Evolutionary conservation across 2,329 filamentous ascomycete species (phyloP).

Genomic region (Nigrograna mackinnonii): DNA sequence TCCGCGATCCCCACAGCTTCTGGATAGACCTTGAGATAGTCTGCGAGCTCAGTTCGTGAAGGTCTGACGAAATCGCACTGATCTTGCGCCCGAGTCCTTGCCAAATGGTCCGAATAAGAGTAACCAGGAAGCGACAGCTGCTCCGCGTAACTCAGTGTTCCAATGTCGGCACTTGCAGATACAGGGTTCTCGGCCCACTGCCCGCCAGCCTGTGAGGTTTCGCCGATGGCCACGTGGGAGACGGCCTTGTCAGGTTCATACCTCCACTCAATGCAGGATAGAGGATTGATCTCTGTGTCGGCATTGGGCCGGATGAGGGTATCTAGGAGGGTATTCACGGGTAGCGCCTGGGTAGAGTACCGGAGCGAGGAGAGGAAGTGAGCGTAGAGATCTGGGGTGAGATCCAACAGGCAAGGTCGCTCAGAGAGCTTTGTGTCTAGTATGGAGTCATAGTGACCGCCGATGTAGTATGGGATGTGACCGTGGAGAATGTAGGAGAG

Average conservation of each 20-base stretch:
- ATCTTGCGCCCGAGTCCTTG: conserved; percentile 40
- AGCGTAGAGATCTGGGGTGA: conserved; percentile 55
- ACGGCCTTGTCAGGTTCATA: conserved; percentile 55
- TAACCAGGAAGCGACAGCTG: conserved; percentile 65
- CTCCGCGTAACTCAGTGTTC: conserved; percentile 64
- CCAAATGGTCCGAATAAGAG: conserved; percentile 58
- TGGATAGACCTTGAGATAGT: conserved; percentile 60
- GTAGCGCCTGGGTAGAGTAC: conserved; percentile 65
- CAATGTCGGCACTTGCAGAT: conserved; percentile 59
- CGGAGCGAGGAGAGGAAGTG: conserved; percentile 64
- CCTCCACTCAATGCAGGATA: conserved; percentile 59
- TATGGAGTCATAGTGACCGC: conserved; percentile 60
- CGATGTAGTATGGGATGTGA: conserved; percentile 60
- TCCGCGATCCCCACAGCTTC: conserved; percentile 55
- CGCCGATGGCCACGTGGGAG: conserved; percentile 58
- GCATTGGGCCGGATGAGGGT: conserved; percentile 62
- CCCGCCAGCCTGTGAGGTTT: conserved; percentile 55
- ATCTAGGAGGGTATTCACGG: conserved; percentile 63
- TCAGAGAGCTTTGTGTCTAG: conserved; percentile 59
- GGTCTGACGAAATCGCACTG: conserved; percentile 58
- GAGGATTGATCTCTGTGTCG: conserved; percentile 58
- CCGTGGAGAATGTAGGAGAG: conserved; percentile 67
- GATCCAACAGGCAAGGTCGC: conserved; percentile 51
- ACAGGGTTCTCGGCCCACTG: conserved; percentile 63
- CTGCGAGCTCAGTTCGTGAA: conserved; percentile 57